Evolutionary conservation across 805 yeast genomes (phyloP).

Genomic region (Starmera dryadoides): DNA sequence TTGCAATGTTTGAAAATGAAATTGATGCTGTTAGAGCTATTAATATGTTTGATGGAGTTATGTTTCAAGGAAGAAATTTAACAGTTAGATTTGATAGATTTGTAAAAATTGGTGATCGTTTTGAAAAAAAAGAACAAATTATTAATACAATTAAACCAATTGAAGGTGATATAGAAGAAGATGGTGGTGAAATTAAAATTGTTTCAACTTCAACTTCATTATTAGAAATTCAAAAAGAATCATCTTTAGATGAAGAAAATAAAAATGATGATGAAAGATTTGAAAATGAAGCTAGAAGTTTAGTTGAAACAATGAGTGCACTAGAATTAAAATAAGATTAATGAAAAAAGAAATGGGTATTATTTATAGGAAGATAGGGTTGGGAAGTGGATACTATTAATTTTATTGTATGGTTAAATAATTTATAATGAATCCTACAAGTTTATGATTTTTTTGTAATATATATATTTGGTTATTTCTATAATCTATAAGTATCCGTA

Average conservation of each 20-base stretch:
- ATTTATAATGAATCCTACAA: no score
- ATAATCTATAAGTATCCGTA: not conserved
- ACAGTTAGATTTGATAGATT: slow-evolving; percentile 56
- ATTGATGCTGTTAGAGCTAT: slow-evolving; percentile 44
- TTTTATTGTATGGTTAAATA: no score
- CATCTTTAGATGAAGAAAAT: slow-evolving; percentile 2
- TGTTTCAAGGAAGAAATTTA: slow-evolving; percentile 52
- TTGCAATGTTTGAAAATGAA: slow-evolving; percentile 43
- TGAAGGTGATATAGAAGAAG: slow-evolving; percentile 5
- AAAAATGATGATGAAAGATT: slow-evolving; percentile 11
- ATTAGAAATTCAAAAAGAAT: slow-evolving; percentile 17
- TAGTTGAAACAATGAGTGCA: slow-evolving; percentile 15
- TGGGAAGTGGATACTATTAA: no score
- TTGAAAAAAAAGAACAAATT: slow-evolving; percentile 6
- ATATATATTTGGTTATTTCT: no score
- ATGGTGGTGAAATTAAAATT: not conserved
- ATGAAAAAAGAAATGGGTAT: no score
- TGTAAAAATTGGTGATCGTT: slow-evolving; percentile 29
- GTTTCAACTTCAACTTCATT: no score
- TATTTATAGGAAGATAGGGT: no score
- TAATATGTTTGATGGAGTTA: slow-evolving; percentile 38
- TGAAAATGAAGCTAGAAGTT: slow-evolving; percentile 18
- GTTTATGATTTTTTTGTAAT: no score
- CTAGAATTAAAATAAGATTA: slow-evolving; percentile 10
- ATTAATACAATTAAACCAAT: not conserved